A percentile compares a stretch with the other conserved stretches of the same genome.
Evolutionary conservation across 2,329 filamentous ascomycete genomes (phyloP).

Genomic region (Cylindrodendrum hubeiense): DNA sequence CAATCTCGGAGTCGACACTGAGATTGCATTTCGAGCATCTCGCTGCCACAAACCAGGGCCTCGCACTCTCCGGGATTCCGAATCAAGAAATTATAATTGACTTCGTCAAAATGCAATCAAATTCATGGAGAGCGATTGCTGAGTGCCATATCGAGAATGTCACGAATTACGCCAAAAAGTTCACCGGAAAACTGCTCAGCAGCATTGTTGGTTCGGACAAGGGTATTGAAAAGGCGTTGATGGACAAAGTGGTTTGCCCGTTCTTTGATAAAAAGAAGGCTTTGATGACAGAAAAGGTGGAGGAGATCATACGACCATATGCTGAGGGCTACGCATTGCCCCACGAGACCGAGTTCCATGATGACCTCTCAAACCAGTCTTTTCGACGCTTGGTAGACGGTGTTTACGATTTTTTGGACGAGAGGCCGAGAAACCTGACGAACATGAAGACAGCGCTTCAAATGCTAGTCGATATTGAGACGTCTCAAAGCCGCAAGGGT

Average conservation of each 20-base stretch:
- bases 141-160: constrained; percentile 51
- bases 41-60: constrained; percentile 54
- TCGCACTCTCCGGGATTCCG: constrained; percentile 53
- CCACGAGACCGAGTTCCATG: constrained; percentile 49
- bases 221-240: constrained; percentile 34
- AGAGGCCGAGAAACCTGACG: constrained; percentile 20
- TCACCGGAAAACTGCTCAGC: constrained; percentile 52
- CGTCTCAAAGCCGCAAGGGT: constrained; percentile 45
- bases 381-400: constrained; percentile 5
- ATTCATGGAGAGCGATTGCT: constrained; percentile 55
- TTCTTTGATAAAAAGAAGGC: constrained; percentile 51
- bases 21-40: constrained; percentile 45
- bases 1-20: constrained; percentile 33
- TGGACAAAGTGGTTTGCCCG: constrained; percentile 40
- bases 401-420: constrained; percentile 29
- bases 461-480: constrained; percentile 21
- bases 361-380: constrained; percentile 30
- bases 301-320: constrained; percentile 56
- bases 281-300: constrained; percentile 49
- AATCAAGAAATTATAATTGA: constrained; percentile 53
- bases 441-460: neutral
- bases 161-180: constrained; percentile 46
- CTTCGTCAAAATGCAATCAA: constrained; percentile 54
- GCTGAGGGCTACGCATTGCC: constrained; percentile 43
- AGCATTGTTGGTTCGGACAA: constrained; percentile 45